Base-by-base conservation (phyloP, 345 rosid genomes). In the Boechera divaricarpa region DNA sequence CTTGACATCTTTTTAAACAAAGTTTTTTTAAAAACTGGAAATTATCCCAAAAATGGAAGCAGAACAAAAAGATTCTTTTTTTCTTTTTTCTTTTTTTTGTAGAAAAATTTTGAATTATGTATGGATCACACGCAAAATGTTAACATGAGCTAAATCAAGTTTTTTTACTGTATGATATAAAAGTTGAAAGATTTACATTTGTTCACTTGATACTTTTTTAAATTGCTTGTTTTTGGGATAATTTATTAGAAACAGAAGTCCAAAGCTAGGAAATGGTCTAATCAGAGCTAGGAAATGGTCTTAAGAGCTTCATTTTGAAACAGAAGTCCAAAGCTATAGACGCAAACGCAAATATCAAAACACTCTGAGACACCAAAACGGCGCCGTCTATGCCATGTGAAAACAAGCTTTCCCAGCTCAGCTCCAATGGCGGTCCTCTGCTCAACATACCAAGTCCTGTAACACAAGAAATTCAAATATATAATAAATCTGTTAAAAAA, bases 391-490 rank as follows among this genome's bases (percentile, higher is more conserved):
- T 57, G 4, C 80, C 83, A 75, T 80, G 83, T 33, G 80, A 70
- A 15, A n/a, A 24, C 52, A 70, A 70, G 73, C 77, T 80, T 65
- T 75, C 79, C 76, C 68, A 75, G 80, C 76, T 80, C 69, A 80
- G 59, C 71, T 89, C 95, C 79, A 92, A 76, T 54, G 95, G 90
- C 11, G 87, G 84, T 45, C 95, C 91, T 72, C 81, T 85, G 8
- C 78, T 84, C 53, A 94, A 69, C 63, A 74, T 83, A 42, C 82
- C 91, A 56, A 92, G 95, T 56, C 98, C 97, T 94, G 79, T 77
- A 58, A 28, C 55, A 47, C 75, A 7, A 12, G 12, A 74, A 21
- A 9, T 24, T 3, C 29, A 53, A 2, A 31, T 44, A 26, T 18
- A 33, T 33, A 2, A 7, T 52, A 18, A 15, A 39, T 29, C 38